A percentile compares a stretch with the other conserved stretches of the same genome.
phyloP scores from a whole-genome alignment of 1,284 basidiomycete species.

The Puccinia triticina region DNA sequence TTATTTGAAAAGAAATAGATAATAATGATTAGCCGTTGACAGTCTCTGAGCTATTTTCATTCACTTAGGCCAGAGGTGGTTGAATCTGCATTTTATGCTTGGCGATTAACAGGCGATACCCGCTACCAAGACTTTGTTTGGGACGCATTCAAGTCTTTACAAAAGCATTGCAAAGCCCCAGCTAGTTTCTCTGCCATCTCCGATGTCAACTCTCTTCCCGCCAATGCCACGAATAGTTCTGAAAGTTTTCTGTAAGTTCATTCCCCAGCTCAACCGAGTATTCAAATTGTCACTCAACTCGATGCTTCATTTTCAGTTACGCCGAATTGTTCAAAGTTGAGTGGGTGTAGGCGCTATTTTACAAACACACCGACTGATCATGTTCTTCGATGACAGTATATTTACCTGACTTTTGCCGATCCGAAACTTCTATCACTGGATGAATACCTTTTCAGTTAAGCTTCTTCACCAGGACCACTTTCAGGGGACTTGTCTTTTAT shows the following conservation, averaged over 20 bases:
- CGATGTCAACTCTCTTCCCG: slow-evolving; percentile 32
- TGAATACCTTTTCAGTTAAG: slow-evolving; percentile 52
- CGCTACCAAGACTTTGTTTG: slow-evolving; percentile 51
- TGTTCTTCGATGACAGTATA: slow-evolving; percentile 15
- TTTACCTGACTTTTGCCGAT: slow-evolving; percentile 48
- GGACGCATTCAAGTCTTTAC: slow-evolving; percentile 39
- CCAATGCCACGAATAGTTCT: slow-evolving; percentile 2
- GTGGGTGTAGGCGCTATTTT: not conserved
- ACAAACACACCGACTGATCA: not conserved
- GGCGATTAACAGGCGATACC: slow-evolving; percentile 49
- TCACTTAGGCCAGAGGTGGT: slow-evolving; percentile 46
- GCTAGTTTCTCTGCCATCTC: slow-evolving; percentile 32
- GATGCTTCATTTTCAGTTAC: slow-evolving; percentile 9
- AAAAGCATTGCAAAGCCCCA: slow-evolving; percentile 42
- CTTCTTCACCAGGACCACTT: not conserved
- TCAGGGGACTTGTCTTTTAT: not conserved
- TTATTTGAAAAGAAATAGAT: not conserved
- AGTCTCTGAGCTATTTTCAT: not conserved
- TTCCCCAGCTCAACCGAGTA: not conserved
- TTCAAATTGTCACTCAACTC: not conserved
- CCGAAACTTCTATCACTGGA: slow-evolving; percentile 47
- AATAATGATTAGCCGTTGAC: not conserved
- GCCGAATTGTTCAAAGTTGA: slow-evolving; percentile 50
- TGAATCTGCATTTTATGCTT: slow-evolving; percentile 51
- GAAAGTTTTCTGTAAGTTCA: slow-evolving; percentile 50